A percentile compares a stretch with the other conserved stretches of the same genome.
phyloP scores from a whole-genome alignment of 805 yeast species.

The Kodamaea kaohsiungensis region DNA sequence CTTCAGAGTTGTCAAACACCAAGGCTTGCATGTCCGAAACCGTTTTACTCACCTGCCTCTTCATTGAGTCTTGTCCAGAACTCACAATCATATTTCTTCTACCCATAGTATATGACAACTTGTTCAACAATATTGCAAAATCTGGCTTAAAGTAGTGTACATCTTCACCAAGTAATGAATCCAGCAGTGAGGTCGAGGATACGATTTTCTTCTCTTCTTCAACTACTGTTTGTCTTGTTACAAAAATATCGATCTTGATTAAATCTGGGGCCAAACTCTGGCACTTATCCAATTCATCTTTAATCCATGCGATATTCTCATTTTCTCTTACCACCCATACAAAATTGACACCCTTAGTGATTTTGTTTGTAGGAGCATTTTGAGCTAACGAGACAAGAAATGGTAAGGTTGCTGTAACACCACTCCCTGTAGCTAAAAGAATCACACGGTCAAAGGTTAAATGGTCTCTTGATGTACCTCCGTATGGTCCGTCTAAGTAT shows the following conservation, averaged over 20 bases:
- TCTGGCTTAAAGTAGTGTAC: constrained; percentile 25
- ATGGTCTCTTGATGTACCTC: constrained; percentile 50
- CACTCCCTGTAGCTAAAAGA: constrained; percentile 51
- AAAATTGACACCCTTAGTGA: constrained; percentile 34
- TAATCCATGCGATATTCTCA: constrained; percentile 42
- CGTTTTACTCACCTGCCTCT: constrained; percentile 35
- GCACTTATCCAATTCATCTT: constrained; percentile 33
- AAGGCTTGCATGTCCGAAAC: constrained; percentile 42
- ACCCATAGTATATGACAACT: constrained; percentile 12
- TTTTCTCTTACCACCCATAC: constrained; percentile 44
- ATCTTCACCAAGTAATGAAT: constrained; percentile 7
- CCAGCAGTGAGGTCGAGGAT: too few relatives aligned
- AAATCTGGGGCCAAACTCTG: constrained; percentile 27
- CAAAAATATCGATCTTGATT: constrained; percentile 27
- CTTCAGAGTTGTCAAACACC: constrained; percentile 28
- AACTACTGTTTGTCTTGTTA: constrained; percentile 11
- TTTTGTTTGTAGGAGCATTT: constrained; percentile 12
- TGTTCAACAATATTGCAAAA: constrained; percentile 17
- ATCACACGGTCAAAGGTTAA: constrained; percentile 45
- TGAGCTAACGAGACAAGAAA: constrained; percentile 32
- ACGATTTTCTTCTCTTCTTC: too few relatives aligned
- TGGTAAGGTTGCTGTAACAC: constrained; percentile 52
- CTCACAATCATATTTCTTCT: constrained; percentile 42
- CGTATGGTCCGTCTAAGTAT: constrained; percentile 58
- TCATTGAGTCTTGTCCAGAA: constrained; percentile 48